Base-by-base conservation (phyloP, 1,139 yeast genomes). In the Pneumocystis wakefieldiae region DNA sequence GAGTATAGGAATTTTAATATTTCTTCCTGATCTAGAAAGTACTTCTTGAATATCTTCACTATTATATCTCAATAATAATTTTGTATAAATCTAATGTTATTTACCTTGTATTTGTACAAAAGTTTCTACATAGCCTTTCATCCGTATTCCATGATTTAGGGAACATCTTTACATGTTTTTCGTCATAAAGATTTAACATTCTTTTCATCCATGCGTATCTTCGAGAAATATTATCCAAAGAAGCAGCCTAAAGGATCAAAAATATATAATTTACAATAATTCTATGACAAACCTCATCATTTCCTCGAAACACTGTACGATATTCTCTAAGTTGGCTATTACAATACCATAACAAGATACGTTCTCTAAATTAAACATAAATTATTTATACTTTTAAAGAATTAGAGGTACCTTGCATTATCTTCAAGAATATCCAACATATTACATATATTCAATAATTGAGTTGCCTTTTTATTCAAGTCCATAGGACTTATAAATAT, bases 141-240 rank as follows among this genome's bases (percentile, higher is more conserved):
- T 82, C 83, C 67, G 91, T 83, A 38, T 80, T 78, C 97, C 97
- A 92, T 1, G 76, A 75, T 3, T 77, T 71, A 0, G 95, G 92
- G 72, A 94, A 94, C 55, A 80, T 78, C 12, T 74, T 71, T 2
- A 78, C 72, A 67, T 80, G 83, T 55, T 78, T 79, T 1, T 81
- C 74, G 63, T 82, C 84, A 66, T 86, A 83, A 63, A 82, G 80
- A 61, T 80, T 80, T 64, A 91, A 75, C 0, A 88, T 80, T 68
- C 87, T 83, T 68, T 86, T 85, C 73, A 89, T 86, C 73, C 87
- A 92, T 39, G 91, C 81, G 72, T 83, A 92, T 62, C 98, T 78
- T 68, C 97, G 77, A 24, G 83, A 80, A 60, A 92, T 76, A 73
- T 92, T 92, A 66, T 92, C 98, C 66, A 92, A 76, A 1, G 95